Base-by-base conservation (phyloP, 352 stramenopile genomes). In the Globisporangium lucens region DNA sequence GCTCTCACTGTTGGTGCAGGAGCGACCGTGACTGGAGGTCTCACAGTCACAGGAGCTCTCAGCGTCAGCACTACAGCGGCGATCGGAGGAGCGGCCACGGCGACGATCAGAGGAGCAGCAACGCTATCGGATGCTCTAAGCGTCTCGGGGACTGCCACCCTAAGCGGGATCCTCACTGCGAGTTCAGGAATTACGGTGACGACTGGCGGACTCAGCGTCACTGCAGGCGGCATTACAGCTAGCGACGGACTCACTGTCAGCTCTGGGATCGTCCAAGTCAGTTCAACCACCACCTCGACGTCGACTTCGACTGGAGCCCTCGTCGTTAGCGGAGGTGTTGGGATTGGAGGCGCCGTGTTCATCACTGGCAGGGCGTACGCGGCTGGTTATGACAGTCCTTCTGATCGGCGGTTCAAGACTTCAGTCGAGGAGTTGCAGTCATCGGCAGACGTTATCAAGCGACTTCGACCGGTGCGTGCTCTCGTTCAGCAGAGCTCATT, bases 331-430 rank as follows among this genome's bases (percentile, higher is more conserved):
- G 76, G 80, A 17, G 80, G 78, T 10, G 63, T 81, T 1, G 77
- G 73, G 22, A 63, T 89, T 35, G 76, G 63, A 2, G 47, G 46
- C 0, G 47, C 74, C 41, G 56, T 83, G 12, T 53, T 53, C 35
- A 71, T 76, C 20, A 65, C 49, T 13, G 76, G 76, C 8, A 76
- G 36, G 17, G 64, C 65, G 5, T 73, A 73, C 33, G 70, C 72
- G 24, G 35, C 35, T 0, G 35, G 53, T 1, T 52, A 66, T 29
- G 30, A 52, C 1, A 61, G 46, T 9, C 36, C 68, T 8, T 88
- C 80, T 10, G 80, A 88, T 51, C 56, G 61, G n/a, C 74, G 77
- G 24, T 47, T 88, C 6, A 88, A 88, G 58, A 76, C 51, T 24
- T 58, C 56, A 1, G 68, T 88, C 2, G 29, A 65, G 29, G 58